Percentiles rank a stretch among this genome's conserved stretches.
phyloP scores from a whole-genome alignment of 441 rosid genomes.

The Metrosideros polymorpha region DNA sequence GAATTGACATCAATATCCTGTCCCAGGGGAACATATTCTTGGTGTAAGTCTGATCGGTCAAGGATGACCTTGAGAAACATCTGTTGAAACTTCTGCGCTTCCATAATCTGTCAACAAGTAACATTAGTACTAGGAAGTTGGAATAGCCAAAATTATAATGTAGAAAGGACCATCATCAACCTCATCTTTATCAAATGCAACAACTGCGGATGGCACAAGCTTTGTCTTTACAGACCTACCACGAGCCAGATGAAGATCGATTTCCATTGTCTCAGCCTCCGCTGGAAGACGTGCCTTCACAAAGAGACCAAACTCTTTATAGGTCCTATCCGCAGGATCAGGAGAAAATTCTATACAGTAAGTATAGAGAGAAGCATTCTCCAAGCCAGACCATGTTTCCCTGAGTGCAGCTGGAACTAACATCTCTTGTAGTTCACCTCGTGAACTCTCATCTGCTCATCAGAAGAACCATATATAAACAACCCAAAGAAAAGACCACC shows the following conservation, averaged over 20 bases:
- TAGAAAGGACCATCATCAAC: slow-evolving; percentile 23
- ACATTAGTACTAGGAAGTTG: not conserved
- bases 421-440: slow-evolving; percentile 77
- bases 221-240: slow-evolving; percentile 66
- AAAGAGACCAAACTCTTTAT: slow-evolving; percentile 78
- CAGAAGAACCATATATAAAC: not conserved
- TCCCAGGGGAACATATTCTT: slow-evolving; percentile 55
- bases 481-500: slow-evolving; percentile 10
- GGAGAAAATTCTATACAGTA: slow-evolving; percentile 67
- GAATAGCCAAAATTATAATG: not conserved
- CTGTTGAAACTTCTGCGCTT: slow-evolving; percentile 74
- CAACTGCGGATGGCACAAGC: slow-evolving; percentile 43
- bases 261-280: slow-evolving; percentile 71
- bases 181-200: slow-evolving; percentile 46
- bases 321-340: slow-evolving; percentile 70
- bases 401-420: slow-evolving; percentile 55
- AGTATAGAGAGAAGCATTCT: slow-evolving; percentile 35
- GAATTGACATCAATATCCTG: slow-evolving; percentile 23
- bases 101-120: slow-evolving; percentile 43
- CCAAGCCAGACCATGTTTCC: slow-evolving; percentile 43
- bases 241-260: slow-evolving; percentile 87
- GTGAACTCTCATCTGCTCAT: slow-evolving; percentile 43
- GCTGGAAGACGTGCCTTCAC: slow-evolving; percentile 63
- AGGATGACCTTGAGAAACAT: slow-evolving; percentile 75
- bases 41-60: slow-evolving; percentile 46